Evolutionary conservation across 208 protist genomes (phyloP), one percentile per base, ranked within the genome.

Genomic region (Trypanosoma theileri): DNA sequence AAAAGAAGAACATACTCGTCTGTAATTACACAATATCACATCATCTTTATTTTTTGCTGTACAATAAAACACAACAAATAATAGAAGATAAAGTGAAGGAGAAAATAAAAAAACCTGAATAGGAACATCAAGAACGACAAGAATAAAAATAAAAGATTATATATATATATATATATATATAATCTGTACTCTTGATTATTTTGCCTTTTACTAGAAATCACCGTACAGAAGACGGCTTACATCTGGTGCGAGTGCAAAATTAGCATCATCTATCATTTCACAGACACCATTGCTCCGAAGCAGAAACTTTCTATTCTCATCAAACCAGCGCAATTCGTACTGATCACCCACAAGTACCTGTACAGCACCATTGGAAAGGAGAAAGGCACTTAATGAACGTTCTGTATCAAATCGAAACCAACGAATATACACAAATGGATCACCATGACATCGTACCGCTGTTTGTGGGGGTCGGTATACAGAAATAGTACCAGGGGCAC

Each of bases 271-370:
- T 21, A 96, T 73, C 55, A 90, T 55, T 78, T 96, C 89, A 66
- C 87, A 93, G 35, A 93, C 82, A 69, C 89, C 89, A 79, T 94
- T 92, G 59, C 80, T 83, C 26, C 85, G 87, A 8, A 94, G 65
- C 44, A 93, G 66, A 61, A 94, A 93, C 77, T 92, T 93, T 16
- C 87, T 82, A 41, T 59, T 76, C 58, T 89, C 79, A 59, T 94
- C 91, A 57, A 94, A 84, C 85, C 86, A 96, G 19, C 91, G 86
- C 11, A 96, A 72, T 64, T 96, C 91, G 60, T 85, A 92, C 68
- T 93, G 77, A 65, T 84, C 79, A 41, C 83, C 75, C 19, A 94
- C 86, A 66, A 94, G 88, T 13, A 92, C 80, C 79, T 96, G 91
- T 44, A 92, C 69, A 4, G 83, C 86, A 2, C 89, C 87, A 65